Percentiles rank a stretch among this genome's conserved stretches.
These are phyloP conservation scores for Mycosphaerella sp. DNA, from an alignment of 2,329 filamentous ascomycete species.

Conservation along the genomic window DNA sequence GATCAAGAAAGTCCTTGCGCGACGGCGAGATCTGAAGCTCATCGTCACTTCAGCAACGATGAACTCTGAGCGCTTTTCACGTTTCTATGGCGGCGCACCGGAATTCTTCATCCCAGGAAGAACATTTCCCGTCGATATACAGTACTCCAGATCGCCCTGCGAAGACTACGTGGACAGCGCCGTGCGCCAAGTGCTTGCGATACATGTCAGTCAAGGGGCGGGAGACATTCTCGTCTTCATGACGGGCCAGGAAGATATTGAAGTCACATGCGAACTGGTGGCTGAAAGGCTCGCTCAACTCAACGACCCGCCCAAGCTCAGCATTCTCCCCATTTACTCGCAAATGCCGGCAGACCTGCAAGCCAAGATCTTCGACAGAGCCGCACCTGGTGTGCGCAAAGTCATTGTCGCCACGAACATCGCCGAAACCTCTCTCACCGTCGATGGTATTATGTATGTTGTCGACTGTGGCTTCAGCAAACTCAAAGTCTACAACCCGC, in stretches of 20 bases:
- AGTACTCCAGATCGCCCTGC: slow-evolving; percentile 89
- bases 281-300: slow-evolving; percentile 80
- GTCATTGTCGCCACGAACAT: slow-evolving; percentile 99
- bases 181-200: slow-evolving; percentile 89
- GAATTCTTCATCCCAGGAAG: slow-evolving; percentile 94
- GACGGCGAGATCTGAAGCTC: slow-evolving; percentile 83
- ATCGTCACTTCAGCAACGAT: slow-evolving; percentile 98
- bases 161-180: slow-evolving; percentile 98
- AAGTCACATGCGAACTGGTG: slow-evolving; percentile 88
- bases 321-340: slow-evolving; percentile 95
- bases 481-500: slow-evolving; percentile 96
- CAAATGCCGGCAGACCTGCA: slow-evolving; percentile 98
- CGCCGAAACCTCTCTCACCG: slow-evolving; percentile 93
- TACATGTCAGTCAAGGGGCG: slow-evolving; percentile 87
- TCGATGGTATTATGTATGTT: slow-evolving; percentile 99
- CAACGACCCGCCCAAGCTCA: slow-evolving; percentile 90
- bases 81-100: slow-evolving; percentile 92
- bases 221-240: slow-evolving; percentile 98
- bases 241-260: slow-evolving; percentile 98
- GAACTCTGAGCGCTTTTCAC: slow-evolving; percentile 93
- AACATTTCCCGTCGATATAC: slow-evolving; percentile 94
- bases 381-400: slow-evolving; percentile 83
- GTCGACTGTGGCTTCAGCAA: slow-evolving; percentile 96
- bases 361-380: slow-evolving; percentile 93
- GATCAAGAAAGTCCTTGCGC: slow-evolving; percentile 91